Evolutionary conservation across 148 eudicot genomes (phyloP).

Genomic region (Rhododendron henanense): DNA sequence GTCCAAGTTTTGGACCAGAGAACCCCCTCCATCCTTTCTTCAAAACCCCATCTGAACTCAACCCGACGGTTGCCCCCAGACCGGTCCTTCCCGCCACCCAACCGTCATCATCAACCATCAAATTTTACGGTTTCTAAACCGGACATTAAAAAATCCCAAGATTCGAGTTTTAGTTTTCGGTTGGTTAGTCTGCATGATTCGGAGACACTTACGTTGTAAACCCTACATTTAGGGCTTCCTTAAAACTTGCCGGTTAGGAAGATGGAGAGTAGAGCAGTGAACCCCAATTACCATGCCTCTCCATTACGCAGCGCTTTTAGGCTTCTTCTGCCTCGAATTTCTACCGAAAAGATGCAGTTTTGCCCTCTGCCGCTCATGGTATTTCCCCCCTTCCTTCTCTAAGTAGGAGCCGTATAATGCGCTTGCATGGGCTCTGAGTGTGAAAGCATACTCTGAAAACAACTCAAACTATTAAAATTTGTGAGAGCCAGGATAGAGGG

Average conservation of each 20-base stretch:
- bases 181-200: neutral
- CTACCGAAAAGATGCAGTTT: slow-evolving; percentile 9
- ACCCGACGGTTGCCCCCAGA: too few relatives aligned
- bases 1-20: too few relatives aligned
- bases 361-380: slow-evolving; percentile 36
- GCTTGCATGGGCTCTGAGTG: neutral
- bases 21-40: too few relatives aligned
- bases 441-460: neutral
- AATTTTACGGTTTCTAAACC: too few relatives aligned
- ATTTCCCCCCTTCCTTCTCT: neutral
- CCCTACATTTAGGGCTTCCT: neutral
- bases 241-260: neutral
- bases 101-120: neutral
- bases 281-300: slow-evolving; percentile 6
- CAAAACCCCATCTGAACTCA: too few relatives aligned
- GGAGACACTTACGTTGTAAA: neutral
- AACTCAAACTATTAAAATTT: too few relatives aligned
- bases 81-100: neutral
- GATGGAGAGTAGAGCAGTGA: slow-evolving; percentile 27
- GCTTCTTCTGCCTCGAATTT: slow-evolving; percentile 13
- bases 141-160: too few relatives aligned
- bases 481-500: too few relatives aligned
- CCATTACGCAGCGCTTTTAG: slow-evolving; percentile 1
- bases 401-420: too few relatives aligned
- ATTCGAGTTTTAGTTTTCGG: neutral